Evolutionary conservation across 257 asterid species (phyloP), one percentile per base, ranked within the genome.

Genomic region (Solanum infundibuliforme): DNA sequence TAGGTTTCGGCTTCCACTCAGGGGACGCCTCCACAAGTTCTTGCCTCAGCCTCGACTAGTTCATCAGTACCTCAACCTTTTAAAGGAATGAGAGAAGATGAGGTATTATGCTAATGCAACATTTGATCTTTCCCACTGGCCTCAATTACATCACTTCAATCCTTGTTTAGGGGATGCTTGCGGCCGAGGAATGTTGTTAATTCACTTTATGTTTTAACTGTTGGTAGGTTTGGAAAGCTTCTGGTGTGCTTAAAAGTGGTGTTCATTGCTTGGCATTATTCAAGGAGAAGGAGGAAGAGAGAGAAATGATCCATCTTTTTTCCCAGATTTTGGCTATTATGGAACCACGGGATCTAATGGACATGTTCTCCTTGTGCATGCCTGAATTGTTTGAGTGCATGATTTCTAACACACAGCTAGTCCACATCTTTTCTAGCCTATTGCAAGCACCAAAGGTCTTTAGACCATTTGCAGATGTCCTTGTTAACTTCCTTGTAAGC

Each of bases 261-360:
- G 99, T 97, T 68, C 98, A 97, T 93, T 95, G 99, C 93, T 90
- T 97, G 92, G 99, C 99, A 62, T 87, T 97, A 89, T 97, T 97
- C 86, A 96, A 96, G 90, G 99, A 97, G 94, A 96, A 96, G 92
- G 99, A 97, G 85, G 99, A 97, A 90, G 99, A 97, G 93, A 93
- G 98, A 90, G 99, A 97, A 81, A 97, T 97, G 99, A 93, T 97
- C 91, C 94, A 91, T 88, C 94, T 93, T 48, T 97, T 97, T 83
- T 97, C 99, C 89, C 96, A 96, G 90, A 95, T 97, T 89, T 91
- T 97, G 92, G 95, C 99, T 87, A 97, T 96, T 88, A 97, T 96
- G 99, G 99, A 97, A 87, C 99, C 99, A 66, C 95, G 99, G 38
- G 98, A 97, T 88, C 91, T 97, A 68, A 97, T 97, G 99, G 99